phyloP scores from a whole-genome alignment of 1,284 basidiomycete species.

The Meira nashicola region DNA sequence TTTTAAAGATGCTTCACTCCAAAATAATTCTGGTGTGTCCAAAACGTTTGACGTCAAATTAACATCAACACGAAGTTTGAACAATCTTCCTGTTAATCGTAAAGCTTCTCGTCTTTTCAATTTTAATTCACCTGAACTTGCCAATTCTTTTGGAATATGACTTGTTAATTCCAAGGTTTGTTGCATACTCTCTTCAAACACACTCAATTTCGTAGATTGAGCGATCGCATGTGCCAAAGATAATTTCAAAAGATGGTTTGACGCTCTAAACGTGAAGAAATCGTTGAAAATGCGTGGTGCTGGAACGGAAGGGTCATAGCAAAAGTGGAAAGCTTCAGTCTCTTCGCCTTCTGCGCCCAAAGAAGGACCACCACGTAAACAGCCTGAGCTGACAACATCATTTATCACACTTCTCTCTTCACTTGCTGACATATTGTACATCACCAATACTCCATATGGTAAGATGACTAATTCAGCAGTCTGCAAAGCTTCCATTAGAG shows the following conservation, averaged over 20 bases:
- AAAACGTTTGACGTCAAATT: constrained; percentile 91
- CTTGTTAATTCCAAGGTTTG: constrained; percentile 73
- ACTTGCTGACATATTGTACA: constrained; percentile 49
- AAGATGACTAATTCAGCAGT: constrained; percentile 49
- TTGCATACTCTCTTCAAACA: constrained; percentile 77
- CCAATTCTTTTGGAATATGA: constrained; percentile 80
- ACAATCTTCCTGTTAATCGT: constrained; percentile 77
- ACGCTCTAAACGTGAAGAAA: constrained; percentile 68
- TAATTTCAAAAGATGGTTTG: constrained; percentile 66
- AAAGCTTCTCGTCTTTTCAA: constrained; percentile 77
- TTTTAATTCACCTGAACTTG: constrained; percentile 70
- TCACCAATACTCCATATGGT: constrained; percentile 50
- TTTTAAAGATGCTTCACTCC: constrained; percentile 85
- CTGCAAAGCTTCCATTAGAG: constrained; percentile 47
- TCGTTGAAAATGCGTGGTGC: constrained; percentile 71
- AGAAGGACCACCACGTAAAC: constrained; percentile 28
- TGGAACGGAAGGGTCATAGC: constrained; percentile 76
- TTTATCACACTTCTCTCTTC: constrained; percentile 48
- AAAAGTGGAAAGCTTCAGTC: constrained; percentile 44
- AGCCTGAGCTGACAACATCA: constrained; percentile 45
- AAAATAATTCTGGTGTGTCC: constrained; percentile 86
- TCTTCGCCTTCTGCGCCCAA: constrained; percentile 38
- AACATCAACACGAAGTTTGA: constrained; percentile 82
- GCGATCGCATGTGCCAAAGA: constrained; percentile 89
- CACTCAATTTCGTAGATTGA: constrained; percentile 84